Base-by-base conservation (phyloP, 768 basidiomycete species). In the Phanerodontia chrysosporium region DNA sequence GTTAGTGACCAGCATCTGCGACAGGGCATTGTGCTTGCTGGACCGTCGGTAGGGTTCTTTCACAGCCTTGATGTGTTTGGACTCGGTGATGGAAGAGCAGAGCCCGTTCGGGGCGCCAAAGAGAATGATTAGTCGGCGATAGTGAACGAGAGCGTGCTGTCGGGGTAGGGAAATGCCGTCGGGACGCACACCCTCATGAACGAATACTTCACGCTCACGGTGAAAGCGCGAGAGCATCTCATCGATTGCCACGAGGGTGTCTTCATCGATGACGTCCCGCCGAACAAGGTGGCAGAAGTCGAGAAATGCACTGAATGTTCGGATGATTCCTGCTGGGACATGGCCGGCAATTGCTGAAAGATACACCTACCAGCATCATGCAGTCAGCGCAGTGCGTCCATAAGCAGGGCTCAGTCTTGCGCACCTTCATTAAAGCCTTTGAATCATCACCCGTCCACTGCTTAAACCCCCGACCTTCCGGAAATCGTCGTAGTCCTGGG, bases 201-300 rank as follows among this genome's bases (percentile, higher is more conserved):
- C 21, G 42, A 66, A 77, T 18, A 75, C 62, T 3, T 62, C 22
- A 0, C 72, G 72, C 18, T 66, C 62, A 16, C 63, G 29, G 45
- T 76, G 73, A 49, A 74, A 77, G 2, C 52, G 32, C 9, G 28
- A 55, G 25, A 76, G 65, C 3, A 63, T 58, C 2, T 56, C 58
- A 21, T 68, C 22, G 9, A 72, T 51, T 0, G 28, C 32, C 0
- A 9, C 45, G 2, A 71, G 54, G 1, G 57, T 63, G 18, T 48
- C 35, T 32, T 62, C 60, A 4, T 46, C 59, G 39, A 66, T 51
- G 35, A 55, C 55, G 4, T 51, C 44, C 2, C 58, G 42, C 3
- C 64, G 59, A 16, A 58, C 67, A 1, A 69, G 49, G 46, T 72
- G 70, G 27, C 66, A 70, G 49, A 72, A 71, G 35, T 71, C 64